Evolutionary conservation across 2,329 filamentous ascomycete species (phyloP).

Genomic region (Didymella exigua): DNA sequence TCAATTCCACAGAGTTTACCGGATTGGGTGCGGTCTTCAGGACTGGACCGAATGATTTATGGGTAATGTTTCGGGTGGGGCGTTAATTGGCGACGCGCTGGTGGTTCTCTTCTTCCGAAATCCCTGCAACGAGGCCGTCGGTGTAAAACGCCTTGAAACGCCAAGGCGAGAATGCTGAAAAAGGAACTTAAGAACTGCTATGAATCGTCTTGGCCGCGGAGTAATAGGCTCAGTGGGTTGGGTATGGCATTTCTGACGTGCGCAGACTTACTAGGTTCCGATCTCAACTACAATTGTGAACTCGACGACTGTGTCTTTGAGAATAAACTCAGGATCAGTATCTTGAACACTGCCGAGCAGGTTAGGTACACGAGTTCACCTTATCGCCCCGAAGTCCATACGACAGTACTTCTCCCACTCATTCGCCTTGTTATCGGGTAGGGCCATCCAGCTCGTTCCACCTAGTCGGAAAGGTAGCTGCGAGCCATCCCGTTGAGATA

Average conservation of each 20-base stretch:
- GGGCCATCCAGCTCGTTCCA: too few relatives aligned
- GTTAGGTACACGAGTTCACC: too few relatives aligned
- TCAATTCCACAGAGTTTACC: conserved; percentile 26
- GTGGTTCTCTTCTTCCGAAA: conserved; percentile 6
- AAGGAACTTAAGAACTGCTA: not conserved
- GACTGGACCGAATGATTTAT: conserved; percentile 25
- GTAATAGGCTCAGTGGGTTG: not conserved
- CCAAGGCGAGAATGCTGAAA: conserved; percentile 12
- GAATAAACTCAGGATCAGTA: too few relatives aligned
- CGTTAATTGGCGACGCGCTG: conserved; percentile 18
- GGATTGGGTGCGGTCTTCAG: conserved; percentile 22
- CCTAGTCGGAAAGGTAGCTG: too few relatives aligned
- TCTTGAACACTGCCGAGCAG: too few relatives aligned
- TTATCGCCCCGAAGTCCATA: too few relatives aligned
- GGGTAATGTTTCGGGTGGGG: conserved; percentile 22
- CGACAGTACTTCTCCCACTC: too few relatives aligned
- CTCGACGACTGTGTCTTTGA: too few relatives aligned
- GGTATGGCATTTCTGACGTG: not conserved
- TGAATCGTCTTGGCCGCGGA: not conserved
- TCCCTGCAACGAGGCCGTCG: conserved; percentile 9
- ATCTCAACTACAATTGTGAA: too few relatives aligned
- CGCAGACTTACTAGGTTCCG: not conserved
- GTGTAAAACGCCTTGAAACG: conserved; percentile 17
- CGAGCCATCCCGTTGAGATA: too few relatives aligned
- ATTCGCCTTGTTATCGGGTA: too few relatives aligned